Evolutionary conservation across 106 monocot species (phyloP), one percentile per base, ranked within the genome.

Genomic region (Acanthochlamys bracteata): DNA sequence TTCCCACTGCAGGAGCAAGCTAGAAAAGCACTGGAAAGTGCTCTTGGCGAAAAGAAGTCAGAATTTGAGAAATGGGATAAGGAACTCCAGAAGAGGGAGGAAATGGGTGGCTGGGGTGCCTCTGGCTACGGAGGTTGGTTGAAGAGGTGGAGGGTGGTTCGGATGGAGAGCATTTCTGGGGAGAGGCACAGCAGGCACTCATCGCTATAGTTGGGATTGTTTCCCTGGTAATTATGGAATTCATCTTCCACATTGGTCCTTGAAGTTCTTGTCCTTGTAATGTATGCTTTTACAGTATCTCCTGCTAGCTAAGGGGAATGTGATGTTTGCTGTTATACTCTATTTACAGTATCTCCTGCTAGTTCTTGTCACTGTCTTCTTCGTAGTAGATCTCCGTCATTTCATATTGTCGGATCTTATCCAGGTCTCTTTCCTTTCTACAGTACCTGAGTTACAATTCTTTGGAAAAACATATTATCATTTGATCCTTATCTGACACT

Each of bases 1-100:
- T 22, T 20, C 21, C 10, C 11, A 57, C 20, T 65, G 26, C 67
- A 95, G 95, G 90, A 95, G 16, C 75, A 82, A 80, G 90, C 86
- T 57, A 84, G 73, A 74, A 90, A 87, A 67, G 86, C 90, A 57
- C 61, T 90, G 47, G 90, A 90, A 67, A 67, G 67, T 70, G 90
- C 95, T 25, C 72, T 95, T 39, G 84, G 68, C 23, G 79, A 65
- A 40, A 95, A 90, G 80, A 95, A 84, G 72, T 68, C 68, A 3
- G 82, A 84, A 25, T 80, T 95, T 60, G 87, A 90, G 57, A 95
- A 90, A 73, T 87, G 90, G 95, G 78, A 82, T 75, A 84, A 84
- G 73, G 83, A 90, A 80, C 87, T 95, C 60, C 62, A 84, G 42
- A 90, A 76, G 65, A 72, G 87, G 72, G 59, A 79, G 74, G 77